Percentiles rank a stretch among this genome's conserved stretches.
Conservation (phyloP, 768 basidiomycete species). For the Mycena rosella region DNA sequence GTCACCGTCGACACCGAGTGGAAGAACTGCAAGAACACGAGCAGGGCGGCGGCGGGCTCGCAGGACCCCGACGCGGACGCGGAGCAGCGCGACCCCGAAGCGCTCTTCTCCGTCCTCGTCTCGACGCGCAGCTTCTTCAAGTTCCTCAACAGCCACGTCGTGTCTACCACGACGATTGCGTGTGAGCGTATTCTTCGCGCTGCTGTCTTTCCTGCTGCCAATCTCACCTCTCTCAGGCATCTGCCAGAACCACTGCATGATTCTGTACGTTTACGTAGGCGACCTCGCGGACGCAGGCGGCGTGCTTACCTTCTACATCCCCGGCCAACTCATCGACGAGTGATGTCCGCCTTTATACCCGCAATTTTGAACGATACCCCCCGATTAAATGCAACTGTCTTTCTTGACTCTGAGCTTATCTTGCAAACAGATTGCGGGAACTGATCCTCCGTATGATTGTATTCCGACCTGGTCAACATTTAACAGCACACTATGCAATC, state of each 20-base stretch:
- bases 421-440: too few relatives aligned
- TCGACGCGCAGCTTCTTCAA: conserved; percentile 83
- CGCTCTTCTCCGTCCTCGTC: conserved; percentile 75
- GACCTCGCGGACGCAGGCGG: conserved; percentile 84
- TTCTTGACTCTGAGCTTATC: too few relatives aligned
- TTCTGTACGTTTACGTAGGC: conserved; percentile 91
- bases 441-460: too few relatives aligned
- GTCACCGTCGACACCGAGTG: conserved; percentile 87
- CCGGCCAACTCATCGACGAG: conserved; percentile 52
- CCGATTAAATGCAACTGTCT: too few relatives aligned
- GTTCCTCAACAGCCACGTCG: conserved; percentile 83
- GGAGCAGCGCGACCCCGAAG: conserved; percentile 66
- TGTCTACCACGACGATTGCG: conserved; percentile 88
- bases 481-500: too few relatives aligned
- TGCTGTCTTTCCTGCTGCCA: background rate
- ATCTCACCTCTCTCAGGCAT: conserved; percentile 65
- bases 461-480: too few relatives aligned
- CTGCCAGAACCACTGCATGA: conserved; percentile 86
- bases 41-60: conserved; percentile 56
- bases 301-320: conserved; percentile 90
- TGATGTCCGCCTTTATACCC: conserved; percentile 20
- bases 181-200: conserved; percentile 60
- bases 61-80: conserved; percentile 51
- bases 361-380: conserved; percentile 23
- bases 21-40: conserved; percentile 78